Conservation (phyloP, 1,139 yeast species). For the Entelexis paramagnoliae region DNA sequence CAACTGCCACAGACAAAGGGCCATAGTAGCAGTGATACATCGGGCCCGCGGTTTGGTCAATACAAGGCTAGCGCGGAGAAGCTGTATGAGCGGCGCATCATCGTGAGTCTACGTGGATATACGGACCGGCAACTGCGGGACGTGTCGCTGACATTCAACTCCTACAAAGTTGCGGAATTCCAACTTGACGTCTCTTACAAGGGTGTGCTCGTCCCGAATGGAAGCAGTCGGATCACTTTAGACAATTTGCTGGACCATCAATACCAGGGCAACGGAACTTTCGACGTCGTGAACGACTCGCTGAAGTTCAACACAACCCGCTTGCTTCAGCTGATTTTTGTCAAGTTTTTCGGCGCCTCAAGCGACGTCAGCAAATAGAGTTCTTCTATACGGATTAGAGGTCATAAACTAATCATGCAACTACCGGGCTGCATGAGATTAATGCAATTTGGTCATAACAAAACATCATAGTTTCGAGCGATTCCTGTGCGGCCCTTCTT, state of each 20-base stretch:
- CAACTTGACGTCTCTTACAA: slow-evolving; percentile 57
- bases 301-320: slow-evolving; percentile 57
- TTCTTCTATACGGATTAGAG: neutral
- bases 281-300: slow-evolving; percentile 53
- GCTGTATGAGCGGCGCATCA: slow-evolving; percentile 60
- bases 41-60: slow-evolving; percentile 53
- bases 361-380: neutral
- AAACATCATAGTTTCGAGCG: slow-evolving; percentile 71
- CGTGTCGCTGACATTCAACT: slow-evolving; percentile 62
- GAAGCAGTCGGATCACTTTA: slow-evolving; percentile 44
- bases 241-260: slow-evolving; percentile 64
- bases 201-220: slow-evolving; percentile 41
- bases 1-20: slow-evolving; percentile 31
- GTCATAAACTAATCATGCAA: neutral
- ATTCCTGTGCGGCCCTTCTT: slow-evolving; percentile 80
- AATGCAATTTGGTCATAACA: slow-evolving; percentile 5
- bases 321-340: slow-evolving; percentile 56
- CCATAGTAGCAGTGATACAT: neutral
- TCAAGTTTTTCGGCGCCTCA: slow-evolving; percentile 45
- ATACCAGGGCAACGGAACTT: slow-evolving; percentile 40
- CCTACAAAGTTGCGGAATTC: slow-evolving; percentile 64
- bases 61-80: slow-evolving; percentile 72
- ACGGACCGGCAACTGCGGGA: slow-evolving; percentile 50
- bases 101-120: slow-evolving; percentile 45
- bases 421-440: neutral